Evolutionary conservation across 805 yeast species (phyloP).

Genomic region (Saturnispora kantuleensis): DNA sequence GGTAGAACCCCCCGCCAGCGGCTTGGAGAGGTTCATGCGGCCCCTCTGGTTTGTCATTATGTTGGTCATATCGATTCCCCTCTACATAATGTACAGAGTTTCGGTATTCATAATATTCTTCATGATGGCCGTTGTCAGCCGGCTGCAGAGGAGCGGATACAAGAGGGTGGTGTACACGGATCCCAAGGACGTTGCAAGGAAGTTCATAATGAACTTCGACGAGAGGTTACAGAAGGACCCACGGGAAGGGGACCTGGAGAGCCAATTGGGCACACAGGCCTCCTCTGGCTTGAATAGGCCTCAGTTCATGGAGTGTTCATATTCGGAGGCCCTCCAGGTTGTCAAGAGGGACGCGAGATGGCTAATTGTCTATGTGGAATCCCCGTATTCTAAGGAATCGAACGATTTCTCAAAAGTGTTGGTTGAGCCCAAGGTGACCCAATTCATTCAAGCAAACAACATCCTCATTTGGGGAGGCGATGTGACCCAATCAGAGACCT

Average conservation of each 20-base stretch:
- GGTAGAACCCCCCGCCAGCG: background rate
- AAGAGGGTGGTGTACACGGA: constrained; percentile 16
- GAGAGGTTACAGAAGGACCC: constrained; percentile 14
- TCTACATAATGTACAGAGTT: constrained; percentile 17
- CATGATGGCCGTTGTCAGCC: constrained; percentile 17
- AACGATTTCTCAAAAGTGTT: constrained; percentile 45
- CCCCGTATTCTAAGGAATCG: constrained; percentile 59
- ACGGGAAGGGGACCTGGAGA: constrained; percentile 4
- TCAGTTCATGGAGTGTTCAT: constrained; percentile 60
- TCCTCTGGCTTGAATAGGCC: constrained; percentile 21
- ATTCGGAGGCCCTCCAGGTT: constrained; percentile 64
- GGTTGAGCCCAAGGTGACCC: constrained; percentile 39
- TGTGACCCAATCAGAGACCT: constrained; percentile 70
- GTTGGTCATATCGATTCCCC: constrained; percentile 18
- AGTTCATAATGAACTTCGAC: constrained; percentile 26
- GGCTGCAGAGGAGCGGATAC: constrained; percentile 17
- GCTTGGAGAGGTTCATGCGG: background rate
- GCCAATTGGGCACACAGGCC: constrained; percentile 1
- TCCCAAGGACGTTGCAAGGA: constrained; percentile 27
- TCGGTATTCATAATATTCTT: constrained; percentile 15
- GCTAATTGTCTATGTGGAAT: constrained; percentile 63
- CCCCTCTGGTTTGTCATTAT: background rate
- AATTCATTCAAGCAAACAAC: constrained; percentile 39
- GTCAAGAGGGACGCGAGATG: constrained; percentile 66
- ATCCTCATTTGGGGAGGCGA: constrained; percentile 83